A percentile compares a stretch with the other conserved stretches of the same genome.
Conservation (phyloP, 2,329 filamentous ascomycete species). For the Sarocladiaceae sp. region DNA sequence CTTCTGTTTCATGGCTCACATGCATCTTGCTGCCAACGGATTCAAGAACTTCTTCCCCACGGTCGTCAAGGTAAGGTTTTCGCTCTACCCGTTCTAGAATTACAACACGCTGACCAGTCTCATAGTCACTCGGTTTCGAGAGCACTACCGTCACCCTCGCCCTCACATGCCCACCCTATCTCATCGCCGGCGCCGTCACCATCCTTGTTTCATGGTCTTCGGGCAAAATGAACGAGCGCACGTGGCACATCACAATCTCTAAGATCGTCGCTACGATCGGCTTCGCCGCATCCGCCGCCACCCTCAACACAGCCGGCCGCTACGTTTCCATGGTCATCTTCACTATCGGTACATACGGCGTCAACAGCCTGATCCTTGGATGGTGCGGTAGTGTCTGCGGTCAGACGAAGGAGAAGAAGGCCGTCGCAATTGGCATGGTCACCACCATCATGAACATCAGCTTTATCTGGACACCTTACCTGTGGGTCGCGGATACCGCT, state of each 20-base stretch:
- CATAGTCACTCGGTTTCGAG: too few relatives aligned
- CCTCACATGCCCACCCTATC: slow-evolving; percentile 32
- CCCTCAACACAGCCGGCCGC: slow-evolving; percentile 19
- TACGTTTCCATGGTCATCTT: slow-evolving; percentile 16
- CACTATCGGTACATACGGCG: slow-evolving; percentile 19
- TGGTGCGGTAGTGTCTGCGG: slow-evolving; percentile 33
- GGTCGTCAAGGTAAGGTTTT: slow-evolving; percentile 19
- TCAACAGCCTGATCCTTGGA: slow-evolving; percentile 33
- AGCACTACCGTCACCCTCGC: slow-evolving; percentile 40
- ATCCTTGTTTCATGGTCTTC: slow-evolving; percentile 24
- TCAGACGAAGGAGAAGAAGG: slow-evolving; percentile 40
- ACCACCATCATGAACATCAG: slow-evolving; percentile 38
- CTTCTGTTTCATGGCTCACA: slow-evolving; percentile 44
- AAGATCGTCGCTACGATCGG: slow-evolving; percentile 33
- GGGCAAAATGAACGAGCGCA: slow-evolving; percentile 36
- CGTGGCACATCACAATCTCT: slow-evolving; percentile 37
- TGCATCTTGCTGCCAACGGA: slow-evolving; percentile 43
- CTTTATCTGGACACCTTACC: slow-evolving; percentile 42
- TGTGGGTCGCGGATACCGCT: slow-evolving; percentile 35
- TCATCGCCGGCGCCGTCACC: slow-evolving; percentile 22
- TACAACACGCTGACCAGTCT: slow-evolving; percentile 18
- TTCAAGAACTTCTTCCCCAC: slow-evolving; percentile 31
- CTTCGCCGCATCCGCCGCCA: slow-evolving; percentile 25
- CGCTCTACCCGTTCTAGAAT: too few relatives aligned
- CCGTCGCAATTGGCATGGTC: slow-evolving; percentile 35